A percentile compares a stretch with the other conserved stretches of the same genome.
Evolutionary conservation across 768 basidiomycete species (phyloP).

Genomic region (Auricularia auricula-judae): DNA sequence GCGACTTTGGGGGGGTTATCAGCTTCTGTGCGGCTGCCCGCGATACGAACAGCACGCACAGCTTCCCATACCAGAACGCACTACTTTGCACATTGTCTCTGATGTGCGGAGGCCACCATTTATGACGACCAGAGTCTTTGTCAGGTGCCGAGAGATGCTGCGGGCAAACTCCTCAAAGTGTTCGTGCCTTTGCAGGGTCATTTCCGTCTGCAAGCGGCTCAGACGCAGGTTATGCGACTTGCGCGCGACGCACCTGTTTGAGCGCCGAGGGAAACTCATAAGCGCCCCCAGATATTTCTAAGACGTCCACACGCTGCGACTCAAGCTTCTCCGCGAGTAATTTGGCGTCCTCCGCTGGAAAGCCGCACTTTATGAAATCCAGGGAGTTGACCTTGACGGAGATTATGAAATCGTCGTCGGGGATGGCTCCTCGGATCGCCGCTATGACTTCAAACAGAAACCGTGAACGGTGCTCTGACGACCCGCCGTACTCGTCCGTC

Average conservation of each 20-base stretch:
- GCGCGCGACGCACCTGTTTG: background rate
- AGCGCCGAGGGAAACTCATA: background rate
- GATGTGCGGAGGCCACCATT: background rate
- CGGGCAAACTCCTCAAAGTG: background rate
- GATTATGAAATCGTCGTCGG: conserved; percentile 7
- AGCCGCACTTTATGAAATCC: background rate
- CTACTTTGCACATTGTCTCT: background rate
- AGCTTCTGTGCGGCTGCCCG: background rate
- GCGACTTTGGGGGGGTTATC: background rate
- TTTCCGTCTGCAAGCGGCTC: background rate
- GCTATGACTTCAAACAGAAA: conserved; percentile 26
- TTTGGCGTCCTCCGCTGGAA: background rate
- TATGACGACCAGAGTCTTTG: background rate
- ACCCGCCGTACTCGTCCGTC: conserved; percentile 32
- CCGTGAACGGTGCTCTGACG: conserved; percentile 29
- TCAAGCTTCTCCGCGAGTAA: background rate
- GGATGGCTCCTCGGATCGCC: conserved; percentile 17
- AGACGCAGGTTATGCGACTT: background rate
- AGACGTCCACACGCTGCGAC: background rate
- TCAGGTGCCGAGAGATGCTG: background rate
- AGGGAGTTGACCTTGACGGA: background rate
- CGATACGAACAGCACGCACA: background rate
- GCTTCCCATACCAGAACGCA: background rate
- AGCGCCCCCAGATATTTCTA: background rate
- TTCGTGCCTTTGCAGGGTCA: background rate